Evolutionary conservation across 2,329 filamentous ascomycete species (phyloP), one percentile per base, ranked within the genome.

Genomic region (Helminthosporium solani): DNA sequence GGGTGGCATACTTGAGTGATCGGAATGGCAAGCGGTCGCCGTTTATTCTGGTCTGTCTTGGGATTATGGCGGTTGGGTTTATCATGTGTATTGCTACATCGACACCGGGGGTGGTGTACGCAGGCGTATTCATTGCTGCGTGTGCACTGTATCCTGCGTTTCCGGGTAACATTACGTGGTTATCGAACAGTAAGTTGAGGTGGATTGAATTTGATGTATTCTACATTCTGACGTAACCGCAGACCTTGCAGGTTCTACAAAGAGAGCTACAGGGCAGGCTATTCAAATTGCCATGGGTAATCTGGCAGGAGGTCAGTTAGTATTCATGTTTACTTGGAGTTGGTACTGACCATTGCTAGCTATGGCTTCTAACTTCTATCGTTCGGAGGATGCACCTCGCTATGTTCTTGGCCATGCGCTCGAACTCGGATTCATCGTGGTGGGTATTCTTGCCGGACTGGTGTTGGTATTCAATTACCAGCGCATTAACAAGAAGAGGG

Each of bases 331-430:
- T 30, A 15, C 31, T 1, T 2, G 11, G 3, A 16, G 33, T 12
- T 3, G 9, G 27, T 30, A 16, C 52, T 62, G 43, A 64, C 44
- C 7, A 23, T 11, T 21, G 4, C 11, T 40, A 70, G 85, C 84
- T 1, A 86, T 88, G 79, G 82, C 84, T 0, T 84, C 83, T 4
- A 88, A 88, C 58, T 87, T 88, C 57, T 89, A 88, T 57, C 77
- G 84, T 9, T 47, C 64, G 0, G 57, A 69, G 39, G 78, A 80
- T 52, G 65, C 70, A 1, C 78, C 78, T 0, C 69, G 71, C 16
- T 81, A 79, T 47, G 66, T 73, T 3, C 70, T 79, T 2, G 78
- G 78, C 0, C 78, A 81, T 53, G 69, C 73, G 2, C 62, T 80
- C 11, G 77, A 79, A 41, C 72, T 80, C 12, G 77, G 68, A 0